Evolutionary conservation across 768 basidiomycete genomes (phyloP).

Genomic region (Hysterangium stoloniferum): DNA sequence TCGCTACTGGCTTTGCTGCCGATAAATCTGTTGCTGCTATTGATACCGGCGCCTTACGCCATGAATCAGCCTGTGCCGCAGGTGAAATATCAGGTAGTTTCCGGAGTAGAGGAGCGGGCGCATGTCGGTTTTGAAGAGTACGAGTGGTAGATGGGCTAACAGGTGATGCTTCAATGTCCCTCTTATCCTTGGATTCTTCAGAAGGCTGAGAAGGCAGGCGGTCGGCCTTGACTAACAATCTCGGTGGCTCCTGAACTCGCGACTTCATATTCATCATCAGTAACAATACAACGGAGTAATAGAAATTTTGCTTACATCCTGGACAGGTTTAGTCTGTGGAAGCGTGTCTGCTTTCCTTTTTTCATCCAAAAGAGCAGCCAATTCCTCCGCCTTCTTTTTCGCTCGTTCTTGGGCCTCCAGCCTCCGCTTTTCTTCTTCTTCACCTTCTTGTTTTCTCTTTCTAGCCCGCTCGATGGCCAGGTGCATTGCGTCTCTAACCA

Average conservation of each 20-base stretch:
- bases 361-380: slow-evolving; percentile 58
- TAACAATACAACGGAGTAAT: too few species aligned
- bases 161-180: too few species aligned
- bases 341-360: slow-evolving; percentile 40
- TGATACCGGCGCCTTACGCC: slow-evolving; percentile 40
- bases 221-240: not conserved
- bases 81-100: slow-evolving; percentile 23
- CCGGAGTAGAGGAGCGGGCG: slow-evolving; percentile 20
- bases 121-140: not conserved
- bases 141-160: not conserved
- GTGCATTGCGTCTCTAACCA: slow-evolving; percentile 49
- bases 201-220: too few species aligned
- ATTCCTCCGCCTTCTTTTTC: slow-evolving; percentile 48
- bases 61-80: slow-evolving; percentile 46
- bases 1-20: not conserved
- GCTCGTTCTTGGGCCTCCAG: slow-evolving; percentile 48
- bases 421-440: slow-evolving; percentile 70
- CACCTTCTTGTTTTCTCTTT: slow-evolving; percentile 72
- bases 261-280: too few species aligned
- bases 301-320: too few species aligned
- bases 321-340: too few species aligned
- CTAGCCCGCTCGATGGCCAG: slow-evolving; percentile 77
- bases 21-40: not conserved
- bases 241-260: not conserved
- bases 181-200: too few species aligned